Evolutionary conservation across 225 moss, liverwort and hornwort species (phyloP), one percentile per base, ranked within the genome.

Genomic region (Marchantia paleacea): DNA sequence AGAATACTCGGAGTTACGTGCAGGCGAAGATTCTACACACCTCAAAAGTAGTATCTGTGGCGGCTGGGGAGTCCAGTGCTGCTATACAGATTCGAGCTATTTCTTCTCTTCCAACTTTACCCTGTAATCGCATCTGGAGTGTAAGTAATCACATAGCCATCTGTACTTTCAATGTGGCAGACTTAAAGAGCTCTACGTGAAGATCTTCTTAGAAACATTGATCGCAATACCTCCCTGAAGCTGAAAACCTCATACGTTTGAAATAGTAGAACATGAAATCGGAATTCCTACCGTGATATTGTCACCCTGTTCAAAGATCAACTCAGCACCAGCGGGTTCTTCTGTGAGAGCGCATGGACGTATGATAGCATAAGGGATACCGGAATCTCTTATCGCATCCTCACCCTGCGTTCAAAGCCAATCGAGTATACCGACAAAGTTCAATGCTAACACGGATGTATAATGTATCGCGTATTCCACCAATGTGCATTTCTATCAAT

Each of bases 251-350:
- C 70, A 29, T 25, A 15, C 4, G 7, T 49, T 47, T 13, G 30
- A 18, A 47, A 15, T 71, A 12, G 26, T 13, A 57, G 20, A 30
- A 49, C 11, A 0, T 28, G 28, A 51, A 16, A 6, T 3, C 28
- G 16, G 20, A 72, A 7, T 16, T n/a, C 64, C 14, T 85, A 89
- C 89, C 49, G 86, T 97, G 11, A 97, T 93, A 20, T 94, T 93
- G 77, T 97, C 97, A 6, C 97, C 97, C 82, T 97, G 97, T n/a
- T 88, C 91, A 47, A 97, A 97, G 76, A 90, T 72, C 9, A 97
- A 82, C 39, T 97, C 92, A 50, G 97, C 97, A 18, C 97, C 97
- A 13, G 94, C 94, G 58, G 97, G 97, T 88, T 97, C 97, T 80
- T 97, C 97, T 60, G 97, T 97, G 63, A 97, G 93, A 69, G 97